Base-by-base conservation (phyloP, 257 asterid genomes). In the Euphrasia confusa region DNA sequence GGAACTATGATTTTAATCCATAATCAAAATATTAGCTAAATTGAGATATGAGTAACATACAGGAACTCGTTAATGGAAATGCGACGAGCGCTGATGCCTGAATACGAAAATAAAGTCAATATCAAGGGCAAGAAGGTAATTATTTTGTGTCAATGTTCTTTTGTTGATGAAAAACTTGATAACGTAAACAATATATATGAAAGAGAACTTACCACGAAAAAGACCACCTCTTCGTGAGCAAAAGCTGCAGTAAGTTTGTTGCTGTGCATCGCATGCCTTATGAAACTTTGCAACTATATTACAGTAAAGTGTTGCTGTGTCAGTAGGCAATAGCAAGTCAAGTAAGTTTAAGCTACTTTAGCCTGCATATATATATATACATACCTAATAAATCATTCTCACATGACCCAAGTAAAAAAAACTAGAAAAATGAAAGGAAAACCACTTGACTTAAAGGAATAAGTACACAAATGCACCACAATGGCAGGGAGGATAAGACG, bases 211-310 rank as follows among this genome's bases (percentile, higher is more conserved):
- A 85, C 98, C 94, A 83, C 58, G 65, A 88, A 68, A 56, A 90
- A 90, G 61, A 84, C 83, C 60, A 90, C 83, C 83, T 88, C 98
- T 60, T 84, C 76, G 37, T 90, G 81, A 28, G 91, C 95, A 61
- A 88, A 81, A 59, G 74, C 73, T 47, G 82, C 85, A 47, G 85
- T 80, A 27, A 82, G 68, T 60, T 78, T 76, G 58, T 81, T 82
- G 86, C 74, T 72, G 58, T 57, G 42, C 80, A 88, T 77, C 48
- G 71, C 79, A 49, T 75, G 83, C 80, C 74, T 79, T 54, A 88
- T 56, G 57, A 70, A 60, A 64, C 83, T 79, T 80, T 90, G 96
- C 81, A 90, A 49, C 96, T 90, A 65, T 27, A 61, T 61, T 2
- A 64, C n/a, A 35, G n/a, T 4, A n/a, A 26, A 59, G 24, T 21